Conservation (phyloP, 257 asterid species). For the Solanum medicagineum region DNA sequence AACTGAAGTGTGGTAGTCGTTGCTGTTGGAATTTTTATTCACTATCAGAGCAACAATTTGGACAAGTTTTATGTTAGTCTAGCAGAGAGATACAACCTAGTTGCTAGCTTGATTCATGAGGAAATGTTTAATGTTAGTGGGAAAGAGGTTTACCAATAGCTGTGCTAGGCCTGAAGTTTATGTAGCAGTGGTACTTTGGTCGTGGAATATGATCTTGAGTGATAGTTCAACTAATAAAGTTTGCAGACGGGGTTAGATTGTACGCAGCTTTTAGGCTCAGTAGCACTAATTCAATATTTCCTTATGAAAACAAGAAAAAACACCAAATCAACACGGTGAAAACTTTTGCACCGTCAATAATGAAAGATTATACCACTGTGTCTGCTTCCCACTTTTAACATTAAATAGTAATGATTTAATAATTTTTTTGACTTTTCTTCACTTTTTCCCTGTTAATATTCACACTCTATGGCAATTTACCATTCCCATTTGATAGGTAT, state of each 20-base stretch:
- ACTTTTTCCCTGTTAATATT: background rate
- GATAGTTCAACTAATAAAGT: background rate
- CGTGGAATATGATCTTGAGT: background rate
- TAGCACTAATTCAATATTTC: background rate
- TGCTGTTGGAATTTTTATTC: background rate
- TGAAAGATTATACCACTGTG: background rate
- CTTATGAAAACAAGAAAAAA: background rate
- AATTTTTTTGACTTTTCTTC: background rate
- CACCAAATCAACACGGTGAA: background rate
- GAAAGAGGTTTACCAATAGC: background rate
- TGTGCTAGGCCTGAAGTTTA: background rate
- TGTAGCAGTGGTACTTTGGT: background rate
- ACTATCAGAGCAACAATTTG: background rate
- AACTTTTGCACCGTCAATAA: background rate
- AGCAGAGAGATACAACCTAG: background rate
- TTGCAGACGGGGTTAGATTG: background rate
- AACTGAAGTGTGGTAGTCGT: background rate
- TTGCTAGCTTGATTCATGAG: background rate
- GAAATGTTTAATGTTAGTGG: background rate
- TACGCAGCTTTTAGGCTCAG: background rate
- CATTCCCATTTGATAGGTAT: conserved; percentile 36
- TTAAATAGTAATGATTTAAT: background rate
- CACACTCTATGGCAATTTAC: background rate
- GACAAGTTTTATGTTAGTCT: background rate
- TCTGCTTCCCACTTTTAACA: background rate